Conservation (phyloP, 345 rosid genomes). For the Adansonia digitata region DNA sequence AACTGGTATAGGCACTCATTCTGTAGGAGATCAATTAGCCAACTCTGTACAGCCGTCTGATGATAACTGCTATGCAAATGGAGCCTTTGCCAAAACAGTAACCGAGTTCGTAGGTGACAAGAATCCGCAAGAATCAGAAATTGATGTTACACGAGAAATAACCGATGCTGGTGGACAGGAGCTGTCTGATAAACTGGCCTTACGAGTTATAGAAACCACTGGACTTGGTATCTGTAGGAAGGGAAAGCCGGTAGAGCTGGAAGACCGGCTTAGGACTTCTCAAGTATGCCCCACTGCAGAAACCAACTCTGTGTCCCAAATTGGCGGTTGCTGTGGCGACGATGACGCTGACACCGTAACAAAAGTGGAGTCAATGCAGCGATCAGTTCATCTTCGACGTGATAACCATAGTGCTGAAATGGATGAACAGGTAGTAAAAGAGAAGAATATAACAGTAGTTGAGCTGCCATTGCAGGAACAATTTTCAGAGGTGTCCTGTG, state of each 20-base stretch:
- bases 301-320: too few relatives aligned
- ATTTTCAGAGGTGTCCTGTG: constrained; percentile 36
- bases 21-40: neutral
- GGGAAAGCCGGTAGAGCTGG: neutral
- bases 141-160: neutral
- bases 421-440: constrained; percentile 3
- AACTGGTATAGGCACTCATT: neutral
- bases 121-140: neutral
- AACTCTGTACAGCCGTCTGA: constrained; percentile 9
- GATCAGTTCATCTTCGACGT: neutral
- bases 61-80: neutral
- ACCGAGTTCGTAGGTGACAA: neutral
- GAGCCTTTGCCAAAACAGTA: neutral
- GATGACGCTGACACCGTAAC: neutral
- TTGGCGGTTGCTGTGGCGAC: constrained; percentile 1
- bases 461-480: constrained; percentile 32
- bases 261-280: too few relatives aligned
- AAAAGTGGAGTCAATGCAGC: constrained; percentile 5
- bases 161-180: neutral
- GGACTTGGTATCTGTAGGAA: neutral
- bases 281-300: too few relatives aligned
- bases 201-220: constrained; percentile 1
- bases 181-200: neutral
- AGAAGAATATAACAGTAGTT: neutral
- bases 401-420: neutral